Base-by-base conservation (phyloP, 225 moss, liverwort and hornwort genomes). In the Marchantia polymorpha region DNA sequence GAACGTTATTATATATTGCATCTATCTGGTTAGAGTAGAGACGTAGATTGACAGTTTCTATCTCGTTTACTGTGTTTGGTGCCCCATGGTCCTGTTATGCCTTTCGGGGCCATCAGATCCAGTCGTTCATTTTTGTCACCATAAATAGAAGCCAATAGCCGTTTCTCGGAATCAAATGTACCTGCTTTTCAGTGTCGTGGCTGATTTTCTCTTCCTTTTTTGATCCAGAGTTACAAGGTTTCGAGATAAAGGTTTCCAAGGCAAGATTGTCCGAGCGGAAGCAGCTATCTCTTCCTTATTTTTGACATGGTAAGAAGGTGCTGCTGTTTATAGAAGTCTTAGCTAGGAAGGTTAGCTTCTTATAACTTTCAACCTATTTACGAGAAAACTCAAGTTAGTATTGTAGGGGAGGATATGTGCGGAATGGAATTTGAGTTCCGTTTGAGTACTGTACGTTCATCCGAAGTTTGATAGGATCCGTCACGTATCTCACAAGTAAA, bases 211-310 rank as follows among this genome's bases (percentile, higher is more conserved):
- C 49, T 71, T 71, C 51, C 49, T 50, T n/a, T 55, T 58, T 0
- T 75, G 55, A 30, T 7, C 1, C 55, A 75, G 74, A 75, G 82
- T 77, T 82, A 82, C 77, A 82, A 82, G 63, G 77, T 82, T 39
- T 82, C 77, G 17, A 82, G 82, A 70, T 82, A 61, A 82, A 23
- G 49, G 31, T 7, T 26, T 29, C 27, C 17, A 9, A 71, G 49
- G 13, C 49, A 10, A 23, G 49, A n/a, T 22, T 71, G 12, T 71
- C 25, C 22, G n/a, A 71, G 22, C 71, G 22, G 22, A n/a, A 69
- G 19, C 8, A 30, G 8, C 14, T 13, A 20, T 70, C 22, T 10
- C 71, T 22, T 71, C n/a, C n/a, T 69, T 15, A n/a, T 50, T 70
- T 48, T 20, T 22, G 71, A 50, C 15, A 12, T 22, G 70, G 70